Evolutionary conservation across 2,329 filamentous ascomycete genomes (phyloP).

Genomic region (Fusarium sp.): DNA sequence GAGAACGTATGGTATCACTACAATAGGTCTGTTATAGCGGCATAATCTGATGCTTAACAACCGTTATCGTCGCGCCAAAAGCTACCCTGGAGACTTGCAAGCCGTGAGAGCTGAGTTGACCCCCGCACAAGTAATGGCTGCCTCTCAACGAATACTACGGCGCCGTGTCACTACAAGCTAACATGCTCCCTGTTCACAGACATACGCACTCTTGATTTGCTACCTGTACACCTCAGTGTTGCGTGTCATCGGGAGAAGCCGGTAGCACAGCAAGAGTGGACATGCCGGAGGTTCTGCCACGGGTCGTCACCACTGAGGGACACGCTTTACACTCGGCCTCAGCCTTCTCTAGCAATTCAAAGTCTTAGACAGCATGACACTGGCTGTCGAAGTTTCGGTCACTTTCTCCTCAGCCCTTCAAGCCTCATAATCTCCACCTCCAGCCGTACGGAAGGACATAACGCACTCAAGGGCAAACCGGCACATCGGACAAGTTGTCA

Average conservation of each 20-base stretch:
- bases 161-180: neutral
- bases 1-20: too few relatives aligned
- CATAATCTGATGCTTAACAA: too few relatives aligned
- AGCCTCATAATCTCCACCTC: neutral
- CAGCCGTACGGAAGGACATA: neutral
- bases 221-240: neutral
- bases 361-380: neutral
- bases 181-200: neutral
- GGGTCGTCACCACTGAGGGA: neutral
- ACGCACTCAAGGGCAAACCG: rapidly evolving
- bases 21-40: too few relatives aligned
- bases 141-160: neutral
- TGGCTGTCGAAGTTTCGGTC: neutral
- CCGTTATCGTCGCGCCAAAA: too few relatives aligned
- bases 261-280: rapidly evolving
- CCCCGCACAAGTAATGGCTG: neutral
- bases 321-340: neutral
- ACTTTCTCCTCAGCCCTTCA: neutral
- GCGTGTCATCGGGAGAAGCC: neutral
- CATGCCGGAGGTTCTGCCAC: neutral
- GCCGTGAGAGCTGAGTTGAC: neutral
- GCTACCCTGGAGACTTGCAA: neutral
- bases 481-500: neutral
- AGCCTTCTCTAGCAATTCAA: neutral
- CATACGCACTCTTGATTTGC: neutral